Evolutionary conservation across 2,329 filamentous ascomycete genomes (phyloP), one percentile per base, ranked within the genome.

Genomic region (Periconia sp.): DNA sequence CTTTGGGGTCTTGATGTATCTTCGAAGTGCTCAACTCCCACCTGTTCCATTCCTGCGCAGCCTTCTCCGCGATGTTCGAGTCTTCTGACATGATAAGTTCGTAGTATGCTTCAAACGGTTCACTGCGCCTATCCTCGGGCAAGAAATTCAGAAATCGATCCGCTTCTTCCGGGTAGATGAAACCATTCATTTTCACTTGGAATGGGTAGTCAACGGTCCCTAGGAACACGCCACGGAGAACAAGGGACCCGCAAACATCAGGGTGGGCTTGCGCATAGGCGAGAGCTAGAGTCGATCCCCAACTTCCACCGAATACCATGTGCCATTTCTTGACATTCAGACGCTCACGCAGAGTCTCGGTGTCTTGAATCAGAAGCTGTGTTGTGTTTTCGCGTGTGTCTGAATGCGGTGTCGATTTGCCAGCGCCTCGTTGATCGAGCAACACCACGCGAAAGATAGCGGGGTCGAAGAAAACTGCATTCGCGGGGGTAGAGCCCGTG

Each of bases 281-380:
- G 1, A 79, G 59, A 0, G 73, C 62, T 9, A 79, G 68, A 0
- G 75, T 74, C 6, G 73, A 73, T 33, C 77, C 77, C 76, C 77
- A 78, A 0, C 76, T 78, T 0, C 76, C 75, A 27, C 77, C 77
- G 55, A 77, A 79, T 1, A 79, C 71, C 52, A 71, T 54, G 37
- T 60, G 58, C 77, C 76, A 78, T 58, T 75, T 74, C 15, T 61
- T 50, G 40, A 78, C 71, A 1, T 65, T 52, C 2, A 78, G 60
- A 45, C 76, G 74, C 20, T 63, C 51, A 18, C 77, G 68, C 6
- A 79, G 57, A 3, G 61, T 59, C 50, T 79, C 76, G 53, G 78
- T 75, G 53, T 79, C 77, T 30, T 65, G 55, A 2, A 77, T 65
- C 1, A 79, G 62, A 46, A 70, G 56, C 60, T 70, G 68, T 2